Conservation (phyloP, 1,284 basidiomycete species). For the Malassezia pachydermatis region DNA sequence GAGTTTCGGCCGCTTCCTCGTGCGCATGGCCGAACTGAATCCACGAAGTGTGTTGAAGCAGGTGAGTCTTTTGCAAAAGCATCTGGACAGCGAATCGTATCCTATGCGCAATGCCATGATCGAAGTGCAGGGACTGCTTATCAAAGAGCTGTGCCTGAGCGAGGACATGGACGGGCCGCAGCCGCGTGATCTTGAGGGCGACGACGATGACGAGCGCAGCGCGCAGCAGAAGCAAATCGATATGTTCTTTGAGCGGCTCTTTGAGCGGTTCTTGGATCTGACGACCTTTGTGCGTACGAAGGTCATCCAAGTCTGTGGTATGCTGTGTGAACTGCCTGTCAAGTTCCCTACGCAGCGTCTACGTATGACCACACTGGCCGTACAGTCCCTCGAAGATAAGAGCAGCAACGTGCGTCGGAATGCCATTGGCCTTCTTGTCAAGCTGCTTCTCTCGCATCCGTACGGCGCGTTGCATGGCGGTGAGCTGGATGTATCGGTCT, state of each 20-base stretch:
- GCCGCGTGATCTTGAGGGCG: conserved; percentile 19
- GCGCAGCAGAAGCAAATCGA: conserved; percentile 72
- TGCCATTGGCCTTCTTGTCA: conserved; percentile 66
- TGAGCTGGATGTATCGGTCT: conserved; percentile 62
- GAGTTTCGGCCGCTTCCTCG: conserved; percentile 74
- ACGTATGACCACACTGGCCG: conserved; percentile 63
- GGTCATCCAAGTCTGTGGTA: conserved; percentile 66
- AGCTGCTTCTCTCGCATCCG: conserved; percentile 77
- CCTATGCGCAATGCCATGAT: conserved; percentile 65
- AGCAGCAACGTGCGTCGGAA: conserved; percentile 74
- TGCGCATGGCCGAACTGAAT: conserved; percentile 68
- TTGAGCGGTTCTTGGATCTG: conserved; percentile 75
- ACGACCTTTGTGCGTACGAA: conserved; percentile 85
- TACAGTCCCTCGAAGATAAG: conserved; percentile 80
- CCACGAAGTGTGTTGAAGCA: conserved; percentile 81
- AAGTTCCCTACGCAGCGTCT: conserved; percentile 82
- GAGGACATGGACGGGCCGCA: conserved; percentile 20
- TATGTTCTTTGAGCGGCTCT: conserved; percentile 69
- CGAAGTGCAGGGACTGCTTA: conserved; percentile 45
- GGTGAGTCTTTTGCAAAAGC: conserved; percentile 69
- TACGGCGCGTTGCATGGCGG: conserved; percentile 78
- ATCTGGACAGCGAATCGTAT: conserved; percentile 91
- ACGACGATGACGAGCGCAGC: conserved; percentile 21
- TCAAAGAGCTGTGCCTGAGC: conserved; percentile 49
- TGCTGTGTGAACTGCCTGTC: conserved; percentile 60